phyloP scores from a whole-genome alignment of 2,329 filamentous ascomycete species.

The Aciculosporium take region DNA sequence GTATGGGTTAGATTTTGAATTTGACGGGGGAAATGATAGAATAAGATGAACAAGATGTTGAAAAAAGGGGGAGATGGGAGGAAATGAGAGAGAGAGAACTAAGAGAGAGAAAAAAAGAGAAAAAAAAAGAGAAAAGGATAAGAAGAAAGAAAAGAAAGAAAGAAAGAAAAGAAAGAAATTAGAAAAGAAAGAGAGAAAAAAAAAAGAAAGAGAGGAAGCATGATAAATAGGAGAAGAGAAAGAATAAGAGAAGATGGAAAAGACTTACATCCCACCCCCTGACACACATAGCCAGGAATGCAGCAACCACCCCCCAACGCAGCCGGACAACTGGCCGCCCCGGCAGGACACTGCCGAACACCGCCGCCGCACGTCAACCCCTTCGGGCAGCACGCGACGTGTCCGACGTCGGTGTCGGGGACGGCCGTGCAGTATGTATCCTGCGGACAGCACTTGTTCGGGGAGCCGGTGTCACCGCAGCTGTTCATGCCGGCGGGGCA shows the following conservation, averaged over 20 bases:
- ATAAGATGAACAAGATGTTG: no score
- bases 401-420: conserved; percentile 45
- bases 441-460: conserved; percentile 59
- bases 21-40: no score
- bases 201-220: no score
- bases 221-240: background rate
- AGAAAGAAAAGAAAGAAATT: no score
- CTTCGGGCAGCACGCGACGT: conserved; percentile 60
- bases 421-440: conserved; percentile 53
- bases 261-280: conserved; percentile 53
- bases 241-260: background rate
- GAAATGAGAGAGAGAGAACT: no score
- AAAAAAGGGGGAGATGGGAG: no score
- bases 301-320: conserved; percentile 62
- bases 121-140: no score
- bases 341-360: conserved; percentile 46
- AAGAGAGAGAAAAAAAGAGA: no score
- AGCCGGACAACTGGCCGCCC: conserved; percentile 49
- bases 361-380: conserved; percentile 49
- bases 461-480: conserved; percentile 49
- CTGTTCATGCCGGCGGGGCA: conserved; percentile 53
- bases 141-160: no score
- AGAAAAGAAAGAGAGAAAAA: no score
- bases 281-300: conserved; percentile 55
- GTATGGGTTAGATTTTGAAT: no score